These are phyloP conservation scores for Talaromyces nanjingensis DNA, from an alignment of 495 filamentous ascomycete genomes.

Conservation along the genomic window DNA sequence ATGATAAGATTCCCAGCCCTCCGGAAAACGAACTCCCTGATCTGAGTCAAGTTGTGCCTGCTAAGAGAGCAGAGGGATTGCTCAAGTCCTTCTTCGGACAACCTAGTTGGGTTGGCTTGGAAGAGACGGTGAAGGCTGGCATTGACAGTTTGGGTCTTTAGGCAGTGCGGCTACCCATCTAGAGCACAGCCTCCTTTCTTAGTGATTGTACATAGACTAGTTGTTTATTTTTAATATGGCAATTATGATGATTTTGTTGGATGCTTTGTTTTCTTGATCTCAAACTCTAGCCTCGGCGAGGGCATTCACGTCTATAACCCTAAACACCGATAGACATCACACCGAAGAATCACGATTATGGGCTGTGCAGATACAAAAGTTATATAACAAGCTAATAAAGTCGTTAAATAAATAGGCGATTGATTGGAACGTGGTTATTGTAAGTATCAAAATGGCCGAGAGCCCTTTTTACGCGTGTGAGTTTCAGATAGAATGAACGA, in stretches of 20 bases:
- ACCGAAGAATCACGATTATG: no score
- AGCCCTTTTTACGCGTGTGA: no score
- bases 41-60: constrained; percentile 16
- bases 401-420: no score
- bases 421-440: no score
- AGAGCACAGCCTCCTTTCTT: neutral
- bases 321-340: neutral
- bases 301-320: neutral
- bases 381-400: no score
- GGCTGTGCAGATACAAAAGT: no score
- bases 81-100: constrained; percentile 14
- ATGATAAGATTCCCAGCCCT: constrained; percentile 16
- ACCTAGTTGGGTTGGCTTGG: neutral
- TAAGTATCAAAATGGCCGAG: no score
- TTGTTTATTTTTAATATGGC: neutral
- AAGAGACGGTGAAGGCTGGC: neutral
- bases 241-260: neutral
- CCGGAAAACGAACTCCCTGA: constrained; percentile 17
- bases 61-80: constrained; percentile 14
- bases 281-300: neutral
- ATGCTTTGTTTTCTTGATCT: neutral
- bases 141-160: constrained; percentile 1
- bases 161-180: neutral
- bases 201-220: neutral
- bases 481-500: no score